Conservation (phyloP, 345 rosid species). For the Ailanthus altissimus region DNA sequence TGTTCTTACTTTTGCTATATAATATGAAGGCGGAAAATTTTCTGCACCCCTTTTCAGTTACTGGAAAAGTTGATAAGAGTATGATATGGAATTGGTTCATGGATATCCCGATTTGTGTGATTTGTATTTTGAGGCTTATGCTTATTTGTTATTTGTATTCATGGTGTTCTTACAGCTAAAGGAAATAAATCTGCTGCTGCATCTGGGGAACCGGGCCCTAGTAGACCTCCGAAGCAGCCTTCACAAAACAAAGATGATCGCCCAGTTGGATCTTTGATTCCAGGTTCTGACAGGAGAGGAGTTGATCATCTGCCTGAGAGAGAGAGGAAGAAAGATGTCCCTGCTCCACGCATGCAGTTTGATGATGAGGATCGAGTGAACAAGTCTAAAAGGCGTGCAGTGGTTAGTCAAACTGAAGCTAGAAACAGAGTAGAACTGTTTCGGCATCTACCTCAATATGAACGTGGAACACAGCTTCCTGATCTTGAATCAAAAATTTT, state of each 20-base stretch:
- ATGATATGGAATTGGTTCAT: not conserved
- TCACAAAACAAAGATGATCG: conserved; percentile 53
- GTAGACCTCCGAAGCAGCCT: conserved; percentile 50
- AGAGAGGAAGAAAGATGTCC: conserved; percentile 70
- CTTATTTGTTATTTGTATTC: not conserved
- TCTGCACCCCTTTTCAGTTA: not conserved
- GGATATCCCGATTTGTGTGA: not conserved
- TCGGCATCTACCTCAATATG: conserved; percentile 78
- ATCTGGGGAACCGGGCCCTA: conserved; percentile 35
- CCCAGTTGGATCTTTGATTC: conserved; percentile 37
- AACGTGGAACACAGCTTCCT: conserved; percentile 60
- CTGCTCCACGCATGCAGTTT: conserved; percentile 76
- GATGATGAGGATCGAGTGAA: conserved; percentile 70
- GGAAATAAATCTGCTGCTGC: conserved; percentile 45
- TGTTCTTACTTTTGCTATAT: not conserved
- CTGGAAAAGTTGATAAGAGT: not conserved
- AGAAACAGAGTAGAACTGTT: conserved; percentile 77
- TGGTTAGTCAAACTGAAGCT: conserved; percentile 65
- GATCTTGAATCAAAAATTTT: conserved; percentile 57
- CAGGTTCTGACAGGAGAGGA: conserved; percentile 51
- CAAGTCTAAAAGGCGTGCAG: conserved; percentile 72
- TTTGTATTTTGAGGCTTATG: not conserved
- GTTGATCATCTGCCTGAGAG: conserved; percentile 49
- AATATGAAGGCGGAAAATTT: not conserved
- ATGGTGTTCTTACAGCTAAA: conserved; percentile 35